Conservation (phyloP, 257 asterid species). For the Mentha longifolia region DNA sequence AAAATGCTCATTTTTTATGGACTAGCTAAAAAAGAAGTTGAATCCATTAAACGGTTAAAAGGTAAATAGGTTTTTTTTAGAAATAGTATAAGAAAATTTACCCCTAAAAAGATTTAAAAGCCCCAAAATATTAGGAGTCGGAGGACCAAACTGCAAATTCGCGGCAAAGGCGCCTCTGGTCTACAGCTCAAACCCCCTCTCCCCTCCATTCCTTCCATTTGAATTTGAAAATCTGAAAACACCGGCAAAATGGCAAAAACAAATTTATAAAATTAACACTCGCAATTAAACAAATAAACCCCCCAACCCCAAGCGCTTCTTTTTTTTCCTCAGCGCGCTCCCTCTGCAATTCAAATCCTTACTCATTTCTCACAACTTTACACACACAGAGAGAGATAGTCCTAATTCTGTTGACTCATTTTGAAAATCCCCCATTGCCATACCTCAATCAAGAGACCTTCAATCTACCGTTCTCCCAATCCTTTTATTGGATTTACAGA, state of each 20-base stretch:
- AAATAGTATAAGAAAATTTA: no score
- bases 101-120: no score
- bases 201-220: conserved; percentile 25
- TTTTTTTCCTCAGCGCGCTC: conserved; percentile 37
- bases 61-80: no score
- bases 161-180: conserved; percentile 33
- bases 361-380: not conserved
- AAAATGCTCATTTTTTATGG: no score
- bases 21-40: no score
- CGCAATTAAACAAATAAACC: conserved; percentile 3
- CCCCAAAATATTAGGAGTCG: not conserved
- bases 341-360: conserved; percentile 39
- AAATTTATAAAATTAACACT: not conserved
- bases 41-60: no score
- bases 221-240: conserved; percentile 38
- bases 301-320: conserved; percentile 33
- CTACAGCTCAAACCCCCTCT: conserved; percentile 8
- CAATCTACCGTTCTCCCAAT: not conserved
- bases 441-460: conserved; percentile 23
- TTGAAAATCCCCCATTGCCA: conserved; percentile 15
- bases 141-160: conserved; percentile 38
- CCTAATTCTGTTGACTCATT: conserved; percentile 17
- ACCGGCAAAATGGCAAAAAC: not conserved
- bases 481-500: conserved; percentile 9
- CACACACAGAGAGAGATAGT: not conserved